Evolutionary conservation across 2,329 filamentous ascomycete species (phyloP).

Genomic region (Microdochium paspali): DNA sequence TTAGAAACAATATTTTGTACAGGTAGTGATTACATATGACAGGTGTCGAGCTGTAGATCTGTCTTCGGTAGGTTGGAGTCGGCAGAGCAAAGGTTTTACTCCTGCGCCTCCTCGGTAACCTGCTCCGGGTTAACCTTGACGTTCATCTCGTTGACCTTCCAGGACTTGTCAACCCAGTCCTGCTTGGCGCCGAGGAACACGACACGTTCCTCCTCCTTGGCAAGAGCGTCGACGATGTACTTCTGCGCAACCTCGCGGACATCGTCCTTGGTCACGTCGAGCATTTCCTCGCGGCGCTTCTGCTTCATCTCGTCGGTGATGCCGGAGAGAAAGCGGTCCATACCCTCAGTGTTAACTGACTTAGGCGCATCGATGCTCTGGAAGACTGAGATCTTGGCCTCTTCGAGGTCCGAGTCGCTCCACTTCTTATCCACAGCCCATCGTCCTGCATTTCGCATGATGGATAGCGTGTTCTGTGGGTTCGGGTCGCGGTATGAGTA

Average conservation of each 20-base stretch:
- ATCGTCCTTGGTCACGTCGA: slow-evolving; percentile 76
- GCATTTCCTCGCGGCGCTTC: slow-evolving; percentile 67
- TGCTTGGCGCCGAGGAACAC: slow-evolving; percentile 79
- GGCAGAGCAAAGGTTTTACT: background rate
- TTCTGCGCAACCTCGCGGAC: slow-evolving; percentile 73
- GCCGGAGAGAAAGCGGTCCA: slow-evolving; percentile 75
- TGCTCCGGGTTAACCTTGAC: slow-evolving; percentile 24
- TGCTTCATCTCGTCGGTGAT: slow-evolving; percentile 87
- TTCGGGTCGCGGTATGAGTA: slow-evolving; percentile 97
- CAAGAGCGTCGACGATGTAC: slow-evolving; percentile 63
- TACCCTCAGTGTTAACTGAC: slow-evolving; percentile 79
- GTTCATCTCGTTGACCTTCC: slow-evolving; percentile 71
- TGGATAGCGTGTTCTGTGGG: slow-evolving; percentile 74
- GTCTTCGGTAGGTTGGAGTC: no score
- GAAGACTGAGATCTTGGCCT: slow-evolving; percentile 93
- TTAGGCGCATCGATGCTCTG: slow-evolving; percentile 83
- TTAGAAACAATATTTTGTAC: slow-evolving; percentile 21
- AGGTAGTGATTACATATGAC: slow-evolving; percentile 14
- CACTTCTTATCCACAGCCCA: slow-evolving; percentile 79
- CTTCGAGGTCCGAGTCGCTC: slow-evolving; percentile 79
- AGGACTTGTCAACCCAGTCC: slow-evolving; percentile 64
- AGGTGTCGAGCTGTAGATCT: no score
- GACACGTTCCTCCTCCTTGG: slow-evolving; percentile 49
- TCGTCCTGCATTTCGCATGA: slow-evolving; percentile 73
- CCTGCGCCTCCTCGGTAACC: background rate